Conservation (phyloP, 768 basidiomycete species). For the Collybiopsis confluens region DNA sequence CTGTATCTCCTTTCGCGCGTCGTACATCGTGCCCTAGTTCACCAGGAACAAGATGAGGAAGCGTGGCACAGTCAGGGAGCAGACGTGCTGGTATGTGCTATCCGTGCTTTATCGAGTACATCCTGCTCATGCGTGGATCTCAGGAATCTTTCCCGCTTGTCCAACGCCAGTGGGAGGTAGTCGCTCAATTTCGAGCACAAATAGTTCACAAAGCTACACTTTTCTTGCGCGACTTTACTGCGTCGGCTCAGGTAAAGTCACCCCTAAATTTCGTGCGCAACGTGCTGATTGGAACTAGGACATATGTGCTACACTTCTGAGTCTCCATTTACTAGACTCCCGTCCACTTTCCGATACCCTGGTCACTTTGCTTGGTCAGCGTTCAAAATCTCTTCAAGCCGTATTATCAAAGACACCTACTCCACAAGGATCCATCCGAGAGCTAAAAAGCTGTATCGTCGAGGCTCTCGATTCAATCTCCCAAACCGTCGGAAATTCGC, state of each 20-base stretch:
- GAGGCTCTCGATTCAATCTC: slow-evolving; percentile 51
- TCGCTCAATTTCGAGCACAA: slow-evolving; percentile 82
- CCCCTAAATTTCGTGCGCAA: too few relatives aligned
- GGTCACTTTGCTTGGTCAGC: slow-evolving; percentile 65
- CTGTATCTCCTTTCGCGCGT: slow-evolving; percentile 82
- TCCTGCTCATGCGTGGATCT: not conserved
- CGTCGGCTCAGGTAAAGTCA: slow-evolving; percentile 47
- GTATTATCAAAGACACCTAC: slow-evolving; percentile 33
- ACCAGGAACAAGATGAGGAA: slow-evolving; percentile 59
- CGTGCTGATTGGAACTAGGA: slow-evolving; percentile 43
- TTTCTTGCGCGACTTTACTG: slow-evolving; percentile 59
- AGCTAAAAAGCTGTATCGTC: slow-evolving; percentile 52
- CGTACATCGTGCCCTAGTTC: slow-evolving; percentile 70
- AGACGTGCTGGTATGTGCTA: slow-evolving; percentile 50
- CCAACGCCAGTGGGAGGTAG: slow-evolving; percentile 89
- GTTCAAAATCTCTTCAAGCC: slow-evolving; percentile 52
- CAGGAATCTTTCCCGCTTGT: slow-evolving; percentile 86
- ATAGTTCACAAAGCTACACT: slow-evolving; percentile 86
- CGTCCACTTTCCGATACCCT: slow-evolving; percentile 73
- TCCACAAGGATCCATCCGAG: slow-evolving; percentile 28
- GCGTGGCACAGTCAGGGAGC: slow-evolving; percentile 57
- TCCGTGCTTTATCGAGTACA: not conserved
- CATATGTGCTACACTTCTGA: slow-evolving; percentile 72
- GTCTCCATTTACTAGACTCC: slow-evolving; percentile 87
- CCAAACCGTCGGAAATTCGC: slow-evolving; percentile 53